Base-by-base conservation (phyloP, 2,329 filamentous ascomycete genomes). In the Pseudocercospora eumusae region DNA sequence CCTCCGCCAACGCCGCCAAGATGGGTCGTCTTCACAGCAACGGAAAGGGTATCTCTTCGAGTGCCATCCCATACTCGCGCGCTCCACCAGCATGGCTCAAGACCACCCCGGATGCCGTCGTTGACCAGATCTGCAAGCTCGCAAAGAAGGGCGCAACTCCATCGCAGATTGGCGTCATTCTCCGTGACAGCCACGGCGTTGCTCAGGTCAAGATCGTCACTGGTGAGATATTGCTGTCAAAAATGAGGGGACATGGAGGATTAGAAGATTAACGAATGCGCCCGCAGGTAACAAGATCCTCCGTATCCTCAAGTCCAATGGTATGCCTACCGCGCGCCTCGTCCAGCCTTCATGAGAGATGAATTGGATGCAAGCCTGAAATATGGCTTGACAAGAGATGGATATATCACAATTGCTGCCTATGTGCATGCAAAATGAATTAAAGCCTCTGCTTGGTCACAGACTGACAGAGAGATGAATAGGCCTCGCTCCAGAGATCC, bases 21-120 rank as follows among this genome's bases (percentile, higher is more conserved):
- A 96, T 96, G 92, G 92, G 93, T 89, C 89, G 93, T 86, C 89
- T 98, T 89, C 96, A 99, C 89, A 91, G 86, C 87, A 96, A 97
- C 78, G 93, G 95, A 85, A 98, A 98, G 91, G 96, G 95, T 83
- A 99, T 99, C 84, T 92, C 92, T 73, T 83, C 91, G 83, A 96
- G 92, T 69, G 92, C 95, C 77, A 84, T 98, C 82, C 95, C 96
- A 78, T 99, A 98, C 89, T 96, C 92, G 73, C 93, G 95, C 84
- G 88, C 86, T 75, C 80, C 92, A 70, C 93, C 95, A 67, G 86
- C 93, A 74, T 99, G 95, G 95, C 86, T 98, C 82, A 99, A 99
- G 90, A 96, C 92, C 84, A 96, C 92, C 75, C 93, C 95, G 78
- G 92, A 97, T 77, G 92, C 96, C 85, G 92, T 99, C 80, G 92